Evolutionary conservation across 371 early-diverging fungal genomes (phyloP).

Genomic region (Actinomortierella ambigua): DNA sequence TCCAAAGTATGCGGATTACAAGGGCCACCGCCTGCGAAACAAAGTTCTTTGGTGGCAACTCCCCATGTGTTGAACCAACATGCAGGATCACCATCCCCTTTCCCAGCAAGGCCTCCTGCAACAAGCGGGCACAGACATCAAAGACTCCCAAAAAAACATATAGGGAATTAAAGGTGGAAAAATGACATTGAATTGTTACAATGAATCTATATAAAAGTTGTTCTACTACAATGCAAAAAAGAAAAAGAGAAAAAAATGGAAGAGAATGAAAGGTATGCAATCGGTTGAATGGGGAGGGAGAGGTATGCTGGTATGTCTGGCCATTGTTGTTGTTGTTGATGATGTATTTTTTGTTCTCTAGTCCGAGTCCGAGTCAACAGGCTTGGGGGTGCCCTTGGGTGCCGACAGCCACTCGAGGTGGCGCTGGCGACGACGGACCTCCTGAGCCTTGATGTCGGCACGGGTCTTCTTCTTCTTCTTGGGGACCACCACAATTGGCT

Average conservation of each 20-base stretch:
- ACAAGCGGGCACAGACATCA: not conserved
- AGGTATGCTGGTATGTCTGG: not conserved
- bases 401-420: constrained; percentile 71
- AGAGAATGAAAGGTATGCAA: not conserved
- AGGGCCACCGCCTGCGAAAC: no score
- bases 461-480: constrained; percentile 88
- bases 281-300: no score
- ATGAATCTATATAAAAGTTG: no score
- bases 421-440: constrained; percentile 70
- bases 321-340: constrained; percentile 1
- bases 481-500: constrained; percentile 63
- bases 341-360: constrained; percentile 32
- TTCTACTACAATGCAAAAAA: no score
- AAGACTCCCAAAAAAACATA: not conserved
- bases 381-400: constrained; percentile 69
- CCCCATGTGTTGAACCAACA: no score
- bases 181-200: not conserved
- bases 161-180: not conserved
- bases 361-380: constrained; percentile 73
- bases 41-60: not conserved
- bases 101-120: constrained; percentile 14
- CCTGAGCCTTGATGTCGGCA: constrained; percentile 73
- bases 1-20: not conserved
- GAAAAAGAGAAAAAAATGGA: not conserved
- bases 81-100: constrained; percentile 1